Evolutionary conservation across 352 stramenopile species (phyloP).

Genomic region (Phytopythium vexans): DNA sequence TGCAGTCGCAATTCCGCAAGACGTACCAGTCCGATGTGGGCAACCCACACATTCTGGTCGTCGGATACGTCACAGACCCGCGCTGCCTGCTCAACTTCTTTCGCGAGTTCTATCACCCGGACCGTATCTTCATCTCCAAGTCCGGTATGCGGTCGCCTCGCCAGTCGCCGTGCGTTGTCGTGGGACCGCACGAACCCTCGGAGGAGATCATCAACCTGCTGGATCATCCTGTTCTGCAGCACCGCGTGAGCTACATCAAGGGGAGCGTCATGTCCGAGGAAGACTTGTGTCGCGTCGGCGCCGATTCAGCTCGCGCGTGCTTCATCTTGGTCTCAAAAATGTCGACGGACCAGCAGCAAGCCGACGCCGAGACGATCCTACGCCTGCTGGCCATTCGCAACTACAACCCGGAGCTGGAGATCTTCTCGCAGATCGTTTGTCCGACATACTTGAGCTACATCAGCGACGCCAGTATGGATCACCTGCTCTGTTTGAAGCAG

Average conservation of each 20-base stretch:
- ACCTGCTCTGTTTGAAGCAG: conserved; percentile 58
- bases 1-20: conserved; percentile 63
- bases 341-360: conserved; percentile 27
- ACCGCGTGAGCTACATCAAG: conserved; percentile 63
- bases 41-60: conserved; percentile 54
- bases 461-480: conserved; percentile 47
- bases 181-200: conserved; percentile 45
- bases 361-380: conserved; percentile 54
- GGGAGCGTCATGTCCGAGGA: conserved; percentile 64
- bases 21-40: conserved; percentile 46
- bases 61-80: conserved; percentile 51
- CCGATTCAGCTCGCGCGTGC: conserved; percentile 45
- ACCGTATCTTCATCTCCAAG: conserved; percentile 29
- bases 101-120: conserved; percentile 58
- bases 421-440: conserved; percentile 61
- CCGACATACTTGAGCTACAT: conserved; percentile 56
- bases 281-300: conserved; percentile 55
- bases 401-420: conserved; percentile 51
- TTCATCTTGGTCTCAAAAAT: conserved; percentile 58
- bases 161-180: conserved; percentile 41
- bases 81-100: conserved; percentile 58
- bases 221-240: conserved; percentile 55
- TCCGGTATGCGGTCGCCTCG: conserved; percentile 2
- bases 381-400: conserved; percentile 59
- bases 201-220: conserved; percentile 53